These are phyloP conservation scores for Teratosphaeria epicoccoides DNA, from an alignment of 2,329 filamentous ascomycete genomes.

Conservation along the genomic window DNA sequence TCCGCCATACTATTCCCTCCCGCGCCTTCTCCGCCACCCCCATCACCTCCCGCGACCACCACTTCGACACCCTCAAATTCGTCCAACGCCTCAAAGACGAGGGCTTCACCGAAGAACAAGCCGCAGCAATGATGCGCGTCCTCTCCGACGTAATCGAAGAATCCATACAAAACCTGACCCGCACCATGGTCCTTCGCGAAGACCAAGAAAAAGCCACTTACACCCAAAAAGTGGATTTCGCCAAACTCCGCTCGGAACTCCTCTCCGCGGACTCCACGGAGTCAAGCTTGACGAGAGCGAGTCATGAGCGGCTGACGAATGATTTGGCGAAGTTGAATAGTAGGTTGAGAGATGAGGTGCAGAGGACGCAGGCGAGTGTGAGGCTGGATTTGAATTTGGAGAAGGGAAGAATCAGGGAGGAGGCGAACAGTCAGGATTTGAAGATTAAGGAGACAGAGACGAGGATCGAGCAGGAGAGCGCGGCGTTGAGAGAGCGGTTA, in stretches of 20 bases:
- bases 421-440: conserved; percentile 91
- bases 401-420: conserved; percentile 91
- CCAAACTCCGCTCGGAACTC: conserved; percentile 89
- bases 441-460: conserved; percentile 99
- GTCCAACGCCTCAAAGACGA: conserved; percentile 81
- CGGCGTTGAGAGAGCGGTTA: conserved; percentile 76
- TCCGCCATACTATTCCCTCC: background rate
- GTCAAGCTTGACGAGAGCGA: conserved; percentile 72
- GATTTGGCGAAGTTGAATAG: conserved; percentile 90
- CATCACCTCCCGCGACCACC: conserved; percentile 61
- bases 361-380: conserved; percentile 85
- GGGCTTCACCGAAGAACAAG: conserved; percentile 90
- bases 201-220: conserved; percentile 72
- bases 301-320: conserved; percentile 86
- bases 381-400: conserved; percentile 89
- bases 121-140: conserved; percentile 97
- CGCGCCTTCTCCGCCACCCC: conserved; percentile 58
- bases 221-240: conserved; percentile 91
- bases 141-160: conserved; percentile 95
- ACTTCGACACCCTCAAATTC: conserved; percentile 97
- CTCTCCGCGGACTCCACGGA: conserved; percentile 87
- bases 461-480: conserved; percentile 95
- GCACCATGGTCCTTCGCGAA: conserved; percentile 95
- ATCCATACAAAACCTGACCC: conserved; percentile 91
- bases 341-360: conserved; percentile 83